Conservation (phyloP, 2,329 filamentous ascomycete species). For the Clonostachys byssicola region DNA sequence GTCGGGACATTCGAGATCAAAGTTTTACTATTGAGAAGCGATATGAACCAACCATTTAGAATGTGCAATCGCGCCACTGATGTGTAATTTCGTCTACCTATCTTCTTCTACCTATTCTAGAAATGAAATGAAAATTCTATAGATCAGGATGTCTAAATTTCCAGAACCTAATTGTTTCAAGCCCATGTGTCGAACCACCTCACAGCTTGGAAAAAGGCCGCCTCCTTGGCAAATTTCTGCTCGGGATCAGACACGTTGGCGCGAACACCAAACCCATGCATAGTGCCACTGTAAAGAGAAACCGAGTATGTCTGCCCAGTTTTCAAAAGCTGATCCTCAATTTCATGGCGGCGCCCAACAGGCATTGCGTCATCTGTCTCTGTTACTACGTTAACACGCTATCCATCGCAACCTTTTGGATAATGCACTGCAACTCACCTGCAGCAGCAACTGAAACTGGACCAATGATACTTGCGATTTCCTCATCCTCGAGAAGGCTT, state of each 20-base stretch:
- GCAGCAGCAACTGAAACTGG: slow-evolving; percentile 55
- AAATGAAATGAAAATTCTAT: too few relatives aligned
- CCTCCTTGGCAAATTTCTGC: slow-evolving; percentile 67
- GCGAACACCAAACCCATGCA: slow-evolving; percentile 68
- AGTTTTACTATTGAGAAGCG: too few relatives aligned
- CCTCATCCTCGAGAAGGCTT: slow-evolving; percentile 46
- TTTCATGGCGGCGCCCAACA: slow-evolving; percentile 39
- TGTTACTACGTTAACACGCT: slow-evolving; percentile 9
- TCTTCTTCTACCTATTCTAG: too few relatives aligned
- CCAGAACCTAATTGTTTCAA: neutral
- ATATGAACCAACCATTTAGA: too few relatives aligned
- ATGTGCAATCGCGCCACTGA: too few relatives aligned
- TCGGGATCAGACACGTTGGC: slow-evolving; percentile 45
- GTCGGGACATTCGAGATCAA: too few relatives aligned
- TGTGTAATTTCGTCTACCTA: too few relatives aligned
- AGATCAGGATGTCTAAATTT: too few relatives aligned
- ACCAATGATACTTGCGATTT: slow-evolving; percentile 46
- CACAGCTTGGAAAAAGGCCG: slow-evolving; percentile 71
- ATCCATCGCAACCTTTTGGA: slow-evolving; percentile 47
- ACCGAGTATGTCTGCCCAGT: slow-evolving; percentile 55
- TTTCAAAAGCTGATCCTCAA: slow-evolving; percentile 46
- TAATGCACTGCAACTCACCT: slow-evolving; percentile 42
- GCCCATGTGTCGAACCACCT: slow-evolving; percentile 60
- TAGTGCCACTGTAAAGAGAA: slow-evolving; percentile 59
- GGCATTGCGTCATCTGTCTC: slow-evolving; percentile 53